These are phyloP conservation scores for Epithemia pelagica DNA, from an alignment of 108 stramenopile species.

Conservation along the genomic window DNA sequence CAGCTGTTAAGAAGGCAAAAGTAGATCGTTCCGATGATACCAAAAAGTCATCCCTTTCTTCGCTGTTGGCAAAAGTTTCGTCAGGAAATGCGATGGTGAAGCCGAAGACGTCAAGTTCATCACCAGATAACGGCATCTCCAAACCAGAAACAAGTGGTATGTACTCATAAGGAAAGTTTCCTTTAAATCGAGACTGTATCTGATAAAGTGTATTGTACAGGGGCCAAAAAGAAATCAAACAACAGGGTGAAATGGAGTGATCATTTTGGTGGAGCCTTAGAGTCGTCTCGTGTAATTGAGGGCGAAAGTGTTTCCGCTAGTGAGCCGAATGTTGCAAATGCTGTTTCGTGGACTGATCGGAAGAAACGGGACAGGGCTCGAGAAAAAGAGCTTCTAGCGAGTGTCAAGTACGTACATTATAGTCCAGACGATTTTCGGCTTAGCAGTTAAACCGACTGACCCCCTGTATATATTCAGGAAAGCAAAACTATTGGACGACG, in stretches of 20 bases:
- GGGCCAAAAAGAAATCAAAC: neutral
- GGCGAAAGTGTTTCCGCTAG: slow-evolving; percentile 9
- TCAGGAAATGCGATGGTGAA: too few relatives aligned
- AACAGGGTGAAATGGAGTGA: slow-evolving; percentile 78
- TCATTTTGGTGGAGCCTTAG: slow-evolving; percentile 55
- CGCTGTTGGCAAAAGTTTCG: slow-evolving; percentile 52
- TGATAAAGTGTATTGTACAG: too few relatives aligned
- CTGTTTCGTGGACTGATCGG: slow-evolving; percentile 58
- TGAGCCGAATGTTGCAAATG: slow-evolving; percentile 11
- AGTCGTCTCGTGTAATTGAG: slow-evolving; percentile 25
- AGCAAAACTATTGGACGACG: slow-evolving; percentile 45
- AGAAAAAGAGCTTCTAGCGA: slow-evolving; percentile 71
- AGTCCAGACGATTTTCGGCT: neutral
- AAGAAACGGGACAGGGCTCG: slow-evolving; percentile 53
- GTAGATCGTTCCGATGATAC: slow-evolving; percentile 18
- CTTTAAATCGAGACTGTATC: too few relatives aligned
- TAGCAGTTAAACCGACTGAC: neutral
- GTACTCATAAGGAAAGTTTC: too few relatives aligned
- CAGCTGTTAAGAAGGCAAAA: slow-evolving; percentile 9
- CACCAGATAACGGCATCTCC: too few relatives aligned
- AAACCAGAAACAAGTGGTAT: too few relatives aligned
- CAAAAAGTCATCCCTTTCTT: slow-evolving; percentile 46
- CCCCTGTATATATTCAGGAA: slow-evolving; percentile 34
- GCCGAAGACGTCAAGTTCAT: too few relatives aligned
- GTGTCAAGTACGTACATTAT: slow-evolving; percentile 52